Conservation (phyloP, 2,329 filamentous ascomycete genomes). For the Cytospora piceicola region DNA sequence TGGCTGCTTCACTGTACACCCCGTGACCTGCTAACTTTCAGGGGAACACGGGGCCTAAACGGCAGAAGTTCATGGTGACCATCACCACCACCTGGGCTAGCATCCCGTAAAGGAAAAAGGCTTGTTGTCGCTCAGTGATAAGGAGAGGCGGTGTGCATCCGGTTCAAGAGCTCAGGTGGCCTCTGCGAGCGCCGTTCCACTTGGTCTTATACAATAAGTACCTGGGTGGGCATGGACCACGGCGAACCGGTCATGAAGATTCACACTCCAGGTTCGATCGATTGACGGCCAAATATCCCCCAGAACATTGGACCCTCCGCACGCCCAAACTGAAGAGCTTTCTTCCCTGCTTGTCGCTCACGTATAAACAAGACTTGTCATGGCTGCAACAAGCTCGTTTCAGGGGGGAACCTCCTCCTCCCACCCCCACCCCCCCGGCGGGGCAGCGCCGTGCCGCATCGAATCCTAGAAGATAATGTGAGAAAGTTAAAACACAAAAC, state of each 20-base stretch:
- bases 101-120: not conserved
- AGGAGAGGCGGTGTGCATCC: not conserved
- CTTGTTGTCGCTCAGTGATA: not conserved
- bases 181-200: not conserved
- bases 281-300: not conserved
- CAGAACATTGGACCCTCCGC: not conserved
- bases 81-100: not conserved
- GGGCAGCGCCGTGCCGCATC: conserved; percentile 8
- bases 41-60: not conserved
- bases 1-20: not conserved
- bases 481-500: not conserved
- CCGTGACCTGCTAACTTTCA: not conserved
- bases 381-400: conserved; percentile 9
- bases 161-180: not conserved
- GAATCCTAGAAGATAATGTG: conserved; percentile 11
- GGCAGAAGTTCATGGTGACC: not conserved
- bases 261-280: not conserved
- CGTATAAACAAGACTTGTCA: not conserved
- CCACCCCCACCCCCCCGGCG: too few relatives aligned
- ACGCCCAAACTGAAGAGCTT: not conserved
- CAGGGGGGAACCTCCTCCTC: too few relatives aligned
- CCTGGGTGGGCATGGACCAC: not conserved
- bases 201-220: too few relatives aligned
- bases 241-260: not conserved
- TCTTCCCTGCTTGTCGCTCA: not conserved